Evolutionary conservation across 441 rosid genomes (phyloP).

Genomic region (Bocquillonia castaneifolia): DNA sequence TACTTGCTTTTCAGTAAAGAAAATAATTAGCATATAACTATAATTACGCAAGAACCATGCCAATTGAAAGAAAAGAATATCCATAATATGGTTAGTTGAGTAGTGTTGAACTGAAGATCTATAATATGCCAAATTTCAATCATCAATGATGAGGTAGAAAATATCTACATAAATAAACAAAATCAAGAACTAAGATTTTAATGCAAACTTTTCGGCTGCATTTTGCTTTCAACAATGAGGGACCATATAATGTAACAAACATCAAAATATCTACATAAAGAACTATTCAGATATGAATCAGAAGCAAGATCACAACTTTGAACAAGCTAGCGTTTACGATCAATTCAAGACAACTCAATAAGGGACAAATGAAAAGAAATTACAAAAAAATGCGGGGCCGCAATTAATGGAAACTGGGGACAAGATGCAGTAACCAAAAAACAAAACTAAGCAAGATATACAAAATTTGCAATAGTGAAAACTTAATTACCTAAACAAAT

Average conservation of each 20-base stretch:
- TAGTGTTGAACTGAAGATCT: too few relatives aligned
- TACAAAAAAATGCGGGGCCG: conserved; percentile 13
- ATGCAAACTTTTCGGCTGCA: background rate
- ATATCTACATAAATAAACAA: background rate
- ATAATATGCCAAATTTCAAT: too few relatives aligned
- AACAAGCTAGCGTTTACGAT: conserved; percentile 13
- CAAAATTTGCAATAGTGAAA: background rate
- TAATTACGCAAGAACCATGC: too few relatives aligned
- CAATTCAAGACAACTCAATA: conserved; percentile 1
- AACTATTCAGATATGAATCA: too few relatives aligned
- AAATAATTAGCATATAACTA: background rate
- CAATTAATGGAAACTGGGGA: conserved; percentile 2
- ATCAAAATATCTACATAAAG: background rate
- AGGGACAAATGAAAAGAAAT: background rate
- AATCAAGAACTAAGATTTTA: background rate
- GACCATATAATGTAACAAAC: background rate
- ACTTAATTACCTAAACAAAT: conserved; percentile 94
- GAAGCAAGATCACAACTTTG: conserved; percentile 18
- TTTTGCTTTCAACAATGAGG: background rate
- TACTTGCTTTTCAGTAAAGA: background rate
- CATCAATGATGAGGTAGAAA: background rate
- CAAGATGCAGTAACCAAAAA: background rate
- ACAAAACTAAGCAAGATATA: background rate
- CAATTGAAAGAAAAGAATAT: too few relatives aligned
- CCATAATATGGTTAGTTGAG: too few relatives aligned